These are phyloP conservation scores for Vicia villosa DNA, from an alignment of 306 rosid species.

Conservation along the genomic window DNA sequence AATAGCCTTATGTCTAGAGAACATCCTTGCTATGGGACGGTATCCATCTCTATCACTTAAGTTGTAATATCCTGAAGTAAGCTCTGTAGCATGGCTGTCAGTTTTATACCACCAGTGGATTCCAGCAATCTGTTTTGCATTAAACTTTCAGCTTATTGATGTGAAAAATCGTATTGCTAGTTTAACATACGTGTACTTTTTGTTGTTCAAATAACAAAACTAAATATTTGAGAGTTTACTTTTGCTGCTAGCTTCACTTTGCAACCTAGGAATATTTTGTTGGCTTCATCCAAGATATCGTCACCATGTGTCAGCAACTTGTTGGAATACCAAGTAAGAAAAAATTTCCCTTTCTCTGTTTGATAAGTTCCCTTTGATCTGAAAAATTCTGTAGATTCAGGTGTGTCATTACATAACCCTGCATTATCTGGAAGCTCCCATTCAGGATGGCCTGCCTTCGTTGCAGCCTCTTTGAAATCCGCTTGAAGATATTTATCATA, in stretches of 20 bases:
- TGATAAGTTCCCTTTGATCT: slow-evolving; percentile 67
- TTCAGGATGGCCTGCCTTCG: slow-evolving; percentile 70
- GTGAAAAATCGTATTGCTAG: not conserved
- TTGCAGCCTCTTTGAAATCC: slow-evolving; percentile 71
- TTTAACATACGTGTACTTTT: not conserved
- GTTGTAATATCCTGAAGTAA: slow-evolving; percentile 90
- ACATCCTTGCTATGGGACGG: slow-evolving; percentile 81
- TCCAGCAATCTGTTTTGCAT: slow-evolving; percentile 73
- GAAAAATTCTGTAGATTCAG: slow-evolving; percentile 74
- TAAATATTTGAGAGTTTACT: slow-evolving; percentile 43
- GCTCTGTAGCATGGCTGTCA: slow-evolving; percentile 83
- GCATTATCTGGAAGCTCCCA: slow-evolving; percentile 86
- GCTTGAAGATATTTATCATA: slow-evolving; percentile 77
- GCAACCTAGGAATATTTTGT: slow-evolving; percentile 68
- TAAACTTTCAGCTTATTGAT: slow-evolving; percentile 21
- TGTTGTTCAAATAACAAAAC: not conserved
- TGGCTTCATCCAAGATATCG: slow-evolving; percentile 83
- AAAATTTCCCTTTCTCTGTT: slow-evolving; percentile 71
- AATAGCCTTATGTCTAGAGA: slow-evolving; percentile 69
- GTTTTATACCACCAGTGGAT: slow-evolving; percentile 93
- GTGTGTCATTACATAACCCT: slow-evolving; percentile 67
- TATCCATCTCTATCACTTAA: slow-evolving; percentile 78
- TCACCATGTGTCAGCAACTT: slow-evolving; percentile 79
- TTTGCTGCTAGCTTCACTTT: slow-evolving; percentile 85
- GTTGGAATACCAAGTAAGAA: slow-evolving; percentile 89